These are phyloP conservation scores for Xylaria sp. DNA, from an alignment of 2,329 filamentous ascomycete species.

Conservation along the genomic window DNA sequence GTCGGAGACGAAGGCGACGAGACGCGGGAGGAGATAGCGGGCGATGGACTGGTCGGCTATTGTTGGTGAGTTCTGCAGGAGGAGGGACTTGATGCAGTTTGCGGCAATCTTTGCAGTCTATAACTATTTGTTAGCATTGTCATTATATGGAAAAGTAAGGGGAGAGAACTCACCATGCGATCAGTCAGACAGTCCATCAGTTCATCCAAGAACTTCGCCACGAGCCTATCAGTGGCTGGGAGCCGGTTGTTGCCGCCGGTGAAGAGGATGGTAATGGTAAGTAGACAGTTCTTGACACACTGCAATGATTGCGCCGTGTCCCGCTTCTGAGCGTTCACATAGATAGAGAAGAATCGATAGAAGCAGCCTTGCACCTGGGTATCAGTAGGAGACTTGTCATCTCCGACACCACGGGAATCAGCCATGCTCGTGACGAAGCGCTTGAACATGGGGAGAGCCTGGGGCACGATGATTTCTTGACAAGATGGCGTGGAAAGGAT, in stretches of 20 bases:
- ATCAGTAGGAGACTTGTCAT: slow-evolving; percentile 46
- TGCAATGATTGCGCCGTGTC: slow-evolving; percentile 70
- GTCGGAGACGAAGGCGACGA: slow-evolving; percentile 69
- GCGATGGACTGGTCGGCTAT: slow-evolving; percentile 67
- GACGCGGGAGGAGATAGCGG: slow-evolving; percentile 66
- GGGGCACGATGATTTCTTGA: slow-evolving; percentile 82
- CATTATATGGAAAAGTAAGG: neutral
- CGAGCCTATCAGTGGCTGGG: slow-evolving; percentile 66
- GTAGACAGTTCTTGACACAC: slow-evolving; percentile 87
- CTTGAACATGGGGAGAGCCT: slow-evolving; percentile 85
- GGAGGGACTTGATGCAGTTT: slow-evolving; percentile 79
- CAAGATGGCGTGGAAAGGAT: slow-evolving; percentile 83
- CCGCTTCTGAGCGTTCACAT: slow-evolving; percentile 68
- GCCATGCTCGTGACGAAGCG: slow-evolving; percentile 79
- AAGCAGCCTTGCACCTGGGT: slow-evolving; percentile 76
- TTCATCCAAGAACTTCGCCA: slow-evolving; percentile 71
- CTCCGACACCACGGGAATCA: slow-evolving; percentile 36
- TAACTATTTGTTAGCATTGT: slow-evolving; percentile 18
- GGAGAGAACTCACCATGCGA: slow-evolving; percentile 53
- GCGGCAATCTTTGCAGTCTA: slow-evolving; percentile 83
- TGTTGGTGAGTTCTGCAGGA: slow-evolving; percentile 60
- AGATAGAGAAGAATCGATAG: slow-evolving; percentile 74
- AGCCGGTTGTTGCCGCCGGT: slow-evolving; percentile 73
- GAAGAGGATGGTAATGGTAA: slow-evolving; percentile 84
- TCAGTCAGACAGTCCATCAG: slow-evolving; percentile 77